These are phyloP conservation scores for Didymella pinodella DNA, from an alignment of 2,329 filamentous ascomycete genomes.

Conservation along the genomic window DNA sequence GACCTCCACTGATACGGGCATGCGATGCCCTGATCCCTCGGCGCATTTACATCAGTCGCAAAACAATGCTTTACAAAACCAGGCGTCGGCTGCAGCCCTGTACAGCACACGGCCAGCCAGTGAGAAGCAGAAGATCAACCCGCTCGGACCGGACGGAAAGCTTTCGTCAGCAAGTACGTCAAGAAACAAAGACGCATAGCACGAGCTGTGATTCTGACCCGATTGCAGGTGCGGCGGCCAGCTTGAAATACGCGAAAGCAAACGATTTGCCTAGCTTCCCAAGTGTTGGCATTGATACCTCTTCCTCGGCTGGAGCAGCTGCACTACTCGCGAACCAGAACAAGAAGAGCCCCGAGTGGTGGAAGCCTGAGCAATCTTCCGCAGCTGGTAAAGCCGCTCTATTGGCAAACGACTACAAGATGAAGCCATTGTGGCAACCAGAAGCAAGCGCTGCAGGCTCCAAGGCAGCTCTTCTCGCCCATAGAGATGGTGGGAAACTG, in stretches of 20 bases:
- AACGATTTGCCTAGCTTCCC: slow-evolving; percentile 79
- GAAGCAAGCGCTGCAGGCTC: slow-evolving; percentile 71
- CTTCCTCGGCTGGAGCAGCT: slow-evolving; percentile 74
- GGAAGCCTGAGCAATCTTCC: slow-evolving; percentile 67
- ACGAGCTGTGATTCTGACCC: slow-evolving; percentile 14
- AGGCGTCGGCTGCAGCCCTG: slow-evolving; percentile 68
- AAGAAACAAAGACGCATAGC: not conserved
- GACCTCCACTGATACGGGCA: slow-evolving; percentile 26
- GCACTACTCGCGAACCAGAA: slow-evolving; percentile 77
- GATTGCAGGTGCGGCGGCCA: slow-evolving; percentile 64
- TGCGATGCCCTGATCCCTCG: slow-evolving; percentile 55
- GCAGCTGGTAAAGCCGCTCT: slow-evolving; percentile 67
- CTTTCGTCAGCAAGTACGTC: slow-evolving; percentile 65
- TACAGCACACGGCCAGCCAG: slow-evolving; percentile 53
- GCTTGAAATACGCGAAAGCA: slow-evolving; percentile 75
- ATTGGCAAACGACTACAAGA: slow-evolving; percentile 67
- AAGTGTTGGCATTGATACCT: slow-evolving; percentile 66
- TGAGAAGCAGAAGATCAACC: slow-evolving; percentile 36
- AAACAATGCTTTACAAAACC: slow-evolving; percentile 52
- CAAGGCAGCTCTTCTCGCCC: slow-evolving; percentile 76
- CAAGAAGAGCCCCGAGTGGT: slow-evolving; percentile 69
- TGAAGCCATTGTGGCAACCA: slow-evolving; percentile 69
- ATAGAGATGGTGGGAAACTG: slow-evolving; percentile 61
- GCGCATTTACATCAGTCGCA: slow-evolving; percentile 41
- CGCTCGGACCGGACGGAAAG: slow-evolving; percentile 62